Base-by-base conservation (phyloP, 106 monocot species). In the Acorus gramineus region DNA sequence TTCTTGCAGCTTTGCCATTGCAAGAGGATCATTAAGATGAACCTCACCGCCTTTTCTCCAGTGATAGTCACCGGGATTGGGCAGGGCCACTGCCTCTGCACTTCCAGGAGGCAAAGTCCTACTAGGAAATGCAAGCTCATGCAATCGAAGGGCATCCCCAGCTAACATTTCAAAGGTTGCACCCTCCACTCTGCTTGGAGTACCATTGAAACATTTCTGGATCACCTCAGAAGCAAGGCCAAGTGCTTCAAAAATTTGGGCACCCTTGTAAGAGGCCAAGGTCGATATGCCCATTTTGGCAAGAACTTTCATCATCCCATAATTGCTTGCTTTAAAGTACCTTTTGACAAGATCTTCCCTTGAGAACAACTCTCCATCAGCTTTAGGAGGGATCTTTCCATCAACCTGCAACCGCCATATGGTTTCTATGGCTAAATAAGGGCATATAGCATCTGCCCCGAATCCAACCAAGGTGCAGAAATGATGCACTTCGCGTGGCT, bases 241-340 rank as follows among this genome's bases (percentile, higher is more conserved):
- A n/a, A 98, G 80, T 43, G 88, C 98, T 86, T 98, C 98, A 73
- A 98, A 98, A 60, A 92, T 98, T 57, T 98, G 98, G 50, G 98
- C 98, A 71, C 98, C 98, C 73, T 98, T 98, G 73, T 98, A 98
- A 59, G 98, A 98, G 48, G 98, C 98, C 42, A 98, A 72, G 10
- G 98, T 98, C 10, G 98, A 98, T 70, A 92, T 98, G 2, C 98
- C 98, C 98, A 98, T 98, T 66, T 98, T 98, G 42, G 98, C 98
- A 69, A 98, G 91, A 76, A 98, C 98, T 76, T 98, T 98, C 98
- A 98, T 98, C 87, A 98, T 85, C 14, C 98, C 98, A 64, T 98
- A 83, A 55, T 77, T 88, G 52, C 82, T 85, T 61, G 98, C 98
- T 59, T 92, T 85, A 42, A 98, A 98, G 71, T 98, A 98, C 64